Evolutionary conservation across 495 filamentous ascomycete genomes (phyloP), one percentile per base, ranked within the genome.

Genomic region (Clavariopsis aquatica): DNA sequence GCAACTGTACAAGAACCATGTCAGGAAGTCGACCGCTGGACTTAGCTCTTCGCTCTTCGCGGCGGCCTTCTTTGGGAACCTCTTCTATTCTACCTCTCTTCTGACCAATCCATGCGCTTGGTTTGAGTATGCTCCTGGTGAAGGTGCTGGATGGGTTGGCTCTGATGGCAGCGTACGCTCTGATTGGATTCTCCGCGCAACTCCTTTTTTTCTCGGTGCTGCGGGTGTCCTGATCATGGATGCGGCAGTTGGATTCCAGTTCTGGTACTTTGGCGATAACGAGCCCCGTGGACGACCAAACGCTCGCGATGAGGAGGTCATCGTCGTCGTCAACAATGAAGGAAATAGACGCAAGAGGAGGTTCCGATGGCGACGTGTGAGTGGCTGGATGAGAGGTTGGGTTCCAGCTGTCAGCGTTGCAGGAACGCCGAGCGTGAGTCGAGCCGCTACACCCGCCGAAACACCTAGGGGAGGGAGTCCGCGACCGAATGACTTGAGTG

Each of bases 171-270:
- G 80, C 65, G 75, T 81, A 27, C 76, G 83, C 8, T 52, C 49
- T 15, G 81, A 84, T 59, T 91, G 86, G 86, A 79, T 87, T 17
- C 70, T 73, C 17, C 78, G 81, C 2, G 80, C 85, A 2, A 69
- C 80, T n/a, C 88, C 88, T 0, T 91, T 91, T 72, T 90, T 86
- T 73, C 77, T 90, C 1, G 88, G 88, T 12, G 87, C 88, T 1
- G 86, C 85, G 22, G 87, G 88, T 9, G 88, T 91, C 24, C 75
- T 91, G 13, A 79, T 76, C 9, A 71, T 89, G 62, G 88, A 91
- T 76, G 86, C 82, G 0, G 82, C 79, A 20, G 82, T 91, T 67
- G 87, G 84, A 0, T 70, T 87, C 52, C 88, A 91, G 65, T 91
- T 87, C 69, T 73, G 84, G 55, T 75, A 80, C 69, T 89, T 83